Evolutionary conservation across 1,284 basidiomycete genomes (phyloP).

Genomic region (Leccinum ambiguum): DNA sequence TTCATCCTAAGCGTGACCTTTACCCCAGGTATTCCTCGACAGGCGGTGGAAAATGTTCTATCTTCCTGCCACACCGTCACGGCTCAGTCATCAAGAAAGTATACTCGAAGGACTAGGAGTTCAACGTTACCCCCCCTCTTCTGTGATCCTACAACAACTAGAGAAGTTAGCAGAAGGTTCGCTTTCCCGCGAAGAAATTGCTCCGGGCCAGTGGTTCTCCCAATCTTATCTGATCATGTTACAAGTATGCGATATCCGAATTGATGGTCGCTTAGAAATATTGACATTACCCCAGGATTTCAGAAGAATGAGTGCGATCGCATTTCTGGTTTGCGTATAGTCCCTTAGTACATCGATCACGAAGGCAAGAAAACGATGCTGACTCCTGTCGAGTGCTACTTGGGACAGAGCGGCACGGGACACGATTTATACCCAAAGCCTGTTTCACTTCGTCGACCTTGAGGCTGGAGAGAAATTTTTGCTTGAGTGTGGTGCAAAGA

Average conservation of each 20-base stretch:
- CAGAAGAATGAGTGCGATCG: too few species aligned
- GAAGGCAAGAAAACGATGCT: too few species aligned
- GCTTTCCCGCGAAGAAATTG: not conserved
- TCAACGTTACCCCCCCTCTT: slow-evolving; percentile 65
- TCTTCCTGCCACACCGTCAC: slow-evolving; percentile 56
- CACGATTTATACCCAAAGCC: too few species aligned
- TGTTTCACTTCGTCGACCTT: too few species aligned
- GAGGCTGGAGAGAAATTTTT: too few species aligned
- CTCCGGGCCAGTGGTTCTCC: not conserved
- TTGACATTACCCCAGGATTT: too few species aligned
- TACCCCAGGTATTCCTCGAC: slow-evolving; percentile 67
- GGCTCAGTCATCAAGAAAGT: slow-evolving; percentile 44
- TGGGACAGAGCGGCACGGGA: too few species aligned
- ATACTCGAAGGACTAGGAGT: slow-evolving; percentile 68
- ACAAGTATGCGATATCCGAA: not conserved
- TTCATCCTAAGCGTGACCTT: not conserved
- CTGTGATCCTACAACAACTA: slow-evolving; percentile 61
- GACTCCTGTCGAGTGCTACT: too few species aligned
- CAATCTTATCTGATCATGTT: slow-evolving; percentile 4
- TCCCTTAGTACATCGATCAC: too few species aligned
- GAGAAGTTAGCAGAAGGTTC: not conserved
- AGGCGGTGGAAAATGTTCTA: slow-evolving; percentile 70
- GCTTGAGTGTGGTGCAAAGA: too few species aligned
- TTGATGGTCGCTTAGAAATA: not conserved
- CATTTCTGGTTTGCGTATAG: too few species aligned